Evolutionary conservation across 495 filamentous ascomycete species (phyloP), one percentile per base, ranked within the genome.

Genomic region (Friedmanniomyces endolithicus): DNA sequence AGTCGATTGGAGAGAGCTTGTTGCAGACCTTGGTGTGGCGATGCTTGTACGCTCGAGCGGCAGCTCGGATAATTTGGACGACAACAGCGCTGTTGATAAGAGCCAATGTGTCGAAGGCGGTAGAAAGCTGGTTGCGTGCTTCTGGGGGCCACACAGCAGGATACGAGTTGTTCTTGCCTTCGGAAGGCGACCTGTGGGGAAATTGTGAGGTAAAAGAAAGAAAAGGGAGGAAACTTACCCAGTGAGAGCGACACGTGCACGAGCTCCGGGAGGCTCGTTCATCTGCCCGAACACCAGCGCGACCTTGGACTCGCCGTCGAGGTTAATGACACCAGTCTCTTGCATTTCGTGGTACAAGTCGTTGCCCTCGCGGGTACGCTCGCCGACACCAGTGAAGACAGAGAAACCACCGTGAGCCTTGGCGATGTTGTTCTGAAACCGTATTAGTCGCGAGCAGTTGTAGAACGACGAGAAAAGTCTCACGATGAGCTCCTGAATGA

Each of bases 341-440:
- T 98, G 92, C 92, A 98, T 98, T 86, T 98, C 92, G 79, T 98
- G 94, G 85, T 98, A 98, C 81, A 98, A 77, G 84, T 98, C 92
- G 83, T 98, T 98, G 83, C 92, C 92, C 84, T 98, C 92, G 85
- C 92, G 92, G 68, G 92, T 98, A 79, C 92, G 92, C 86, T 98
- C 92, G 68, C 92, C 92, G 74, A 98, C 92, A 88, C 92, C 92
- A 71, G 87, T 94, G 84, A 98, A 98, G 67, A 98, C 94, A 62
- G 92, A 98, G 86, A 94, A 98, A 90, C 92, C 92, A 92, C 92
- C 94, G 78, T 98, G 92, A 67, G 92, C 92, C 83, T 98, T 98
- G 77, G 92, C 92, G 68, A 98, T 96, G 83, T 98, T 98, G 87
- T 98, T 98, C 82, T 85, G 64, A 3, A 31, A 6, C 1, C 29